Evolutionary conservation across 2,329 filamentous ascomycete genomes (phyloP), one percentile per base, ranked within the genome.

Genomic region (Neofusicoccum sp.): DNA sequence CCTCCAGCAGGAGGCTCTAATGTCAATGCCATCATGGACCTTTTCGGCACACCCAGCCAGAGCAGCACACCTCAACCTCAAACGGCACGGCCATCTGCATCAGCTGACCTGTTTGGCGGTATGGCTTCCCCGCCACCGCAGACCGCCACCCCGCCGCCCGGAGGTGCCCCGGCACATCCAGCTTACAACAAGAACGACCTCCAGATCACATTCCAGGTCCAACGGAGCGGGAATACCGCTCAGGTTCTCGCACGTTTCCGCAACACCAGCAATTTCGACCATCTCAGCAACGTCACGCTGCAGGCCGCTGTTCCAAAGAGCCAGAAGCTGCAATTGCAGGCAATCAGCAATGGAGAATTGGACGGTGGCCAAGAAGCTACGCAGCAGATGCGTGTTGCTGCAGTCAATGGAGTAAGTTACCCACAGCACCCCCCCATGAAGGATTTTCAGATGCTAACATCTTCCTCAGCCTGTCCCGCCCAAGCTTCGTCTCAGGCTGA

Each of bases 261-360:
- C 43, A 98, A 98, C 76, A 85, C 80, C 0, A 89, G 88, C 12
- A 83, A 83, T 64, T 86, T 89, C 34, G 84, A 83, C 12, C 79
- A 81, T 12, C 82, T 98, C 54, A 88, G 88, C 14, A 86, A 85
- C 49, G 91, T 98, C 34, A 92, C 91, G 31, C 77, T 99, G 67
- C 95, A 99, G 76, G 95, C 94, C 47, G 95, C 95, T 0, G 95
- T 99, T 61, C 95, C 95, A 7, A 99, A 98, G 79, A 92, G 91
- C 48, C 95, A 99, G 79, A 97, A 95, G 76, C 79, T 99, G 71
- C 93, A 97, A 74, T 80, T 99, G 67, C 89, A 96, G 75, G 92
- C 89, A 64, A 97, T 99, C 68, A 96, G 92, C 68, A 91, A 87
- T 67, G 80, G 88, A 4, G 91, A 96, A 36, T 75, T 99, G 47